phyloP scores from a whole-genome alignment of 2,329 filamentous ascomycete genomes.

The Sporothrix euskadiensis region DNA sequence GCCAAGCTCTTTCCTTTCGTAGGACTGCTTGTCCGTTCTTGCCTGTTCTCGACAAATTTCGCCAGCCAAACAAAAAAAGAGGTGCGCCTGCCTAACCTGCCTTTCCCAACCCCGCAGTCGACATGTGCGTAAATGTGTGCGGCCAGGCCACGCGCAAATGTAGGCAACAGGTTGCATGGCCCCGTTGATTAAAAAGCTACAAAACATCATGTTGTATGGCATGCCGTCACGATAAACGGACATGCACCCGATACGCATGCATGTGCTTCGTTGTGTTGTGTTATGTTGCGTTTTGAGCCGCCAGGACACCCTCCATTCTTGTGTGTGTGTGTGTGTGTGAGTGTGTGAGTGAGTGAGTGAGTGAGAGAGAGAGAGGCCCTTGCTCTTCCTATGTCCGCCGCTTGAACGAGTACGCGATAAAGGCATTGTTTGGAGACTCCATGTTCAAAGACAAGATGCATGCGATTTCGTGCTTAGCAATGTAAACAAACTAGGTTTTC shows the following conservation, averaged over 20 bases:
- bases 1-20: background rate
- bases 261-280: background rate
- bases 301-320: background rate
- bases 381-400: background rate
- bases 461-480: too few species aligned
- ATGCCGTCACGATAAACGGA: background rate
- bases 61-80: background rate
- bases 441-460: background rate
- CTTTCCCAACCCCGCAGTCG: slow-evolving; percentile 2
- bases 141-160: background rate
- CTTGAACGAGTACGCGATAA: background rate
- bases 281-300: background rate
- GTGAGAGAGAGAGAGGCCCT: too few species aligned
- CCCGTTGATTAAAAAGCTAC: background rate
- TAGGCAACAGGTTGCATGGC: background rate
- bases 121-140: background rate
- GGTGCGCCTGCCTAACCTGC: slow-evolving; percentile 16
- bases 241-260: slow-evolving; percentile 4
- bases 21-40: background rate
- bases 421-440: background rate
- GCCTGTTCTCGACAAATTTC: background rate
- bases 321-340: background rate
- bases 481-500: too few species aligned
- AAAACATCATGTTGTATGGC: background rate
- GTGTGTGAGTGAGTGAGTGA: background rate